A percentile compares a stretch with the other conserved stretches of the same genome.
Conservation (phyloP, 805 yeast species). For the Priceomyces medius region DNA sequence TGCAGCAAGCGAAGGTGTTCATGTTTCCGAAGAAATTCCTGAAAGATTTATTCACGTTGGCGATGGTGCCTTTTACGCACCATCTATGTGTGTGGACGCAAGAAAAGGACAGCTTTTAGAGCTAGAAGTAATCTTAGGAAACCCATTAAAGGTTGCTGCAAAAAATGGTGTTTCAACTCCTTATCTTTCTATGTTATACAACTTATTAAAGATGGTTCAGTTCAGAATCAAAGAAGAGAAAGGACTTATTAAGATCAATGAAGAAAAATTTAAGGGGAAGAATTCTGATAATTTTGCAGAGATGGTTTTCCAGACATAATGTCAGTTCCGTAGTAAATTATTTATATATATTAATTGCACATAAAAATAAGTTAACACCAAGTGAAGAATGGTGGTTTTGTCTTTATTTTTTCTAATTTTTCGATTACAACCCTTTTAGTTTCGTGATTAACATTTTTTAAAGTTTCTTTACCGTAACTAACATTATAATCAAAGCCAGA, state of each 20-base stretch:
- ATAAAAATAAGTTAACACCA: constrained; percentile 48
- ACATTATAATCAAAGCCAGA: constrained; percentile 24
- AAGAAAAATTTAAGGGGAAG: constrained; percentile 16
- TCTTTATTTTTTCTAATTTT: constrained; percentile 52
- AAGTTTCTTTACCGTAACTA: constrained; percentile 12
- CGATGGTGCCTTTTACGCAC: constrained; percentile 41
- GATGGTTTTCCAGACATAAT: neutral
- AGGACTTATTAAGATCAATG: constrained; percentile 38
- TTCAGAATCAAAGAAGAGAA: constrained; percentile 56
- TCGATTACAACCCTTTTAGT: constrained; percentile 57
- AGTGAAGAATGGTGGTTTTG: constrained; percentile 63
- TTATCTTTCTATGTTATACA: constrained; percentile 54
- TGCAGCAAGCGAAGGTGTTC: constrained; percentile 68
- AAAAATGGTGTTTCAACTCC: constrained; percentile 52
- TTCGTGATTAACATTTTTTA: neutral
- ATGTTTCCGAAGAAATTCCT: constrained; percentile 49
- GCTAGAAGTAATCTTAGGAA: constrained; percentile 40
- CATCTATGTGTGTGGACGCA: constrained; percentile 42
- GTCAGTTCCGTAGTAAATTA: no score
- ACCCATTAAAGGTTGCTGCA: constrained; percentile 38
- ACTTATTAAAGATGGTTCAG: constrained; percentile 60
- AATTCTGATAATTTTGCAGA: constrained; percentile 20
- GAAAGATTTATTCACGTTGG: constrained; percentile 51
- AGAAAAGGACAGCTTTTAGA: constrained; percentile 39
- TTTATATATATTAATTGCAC: no score